phyloP scores from a whole-genome alignment of 108 stramenopile genomes.

The Bacterosira constricta region DNA sequence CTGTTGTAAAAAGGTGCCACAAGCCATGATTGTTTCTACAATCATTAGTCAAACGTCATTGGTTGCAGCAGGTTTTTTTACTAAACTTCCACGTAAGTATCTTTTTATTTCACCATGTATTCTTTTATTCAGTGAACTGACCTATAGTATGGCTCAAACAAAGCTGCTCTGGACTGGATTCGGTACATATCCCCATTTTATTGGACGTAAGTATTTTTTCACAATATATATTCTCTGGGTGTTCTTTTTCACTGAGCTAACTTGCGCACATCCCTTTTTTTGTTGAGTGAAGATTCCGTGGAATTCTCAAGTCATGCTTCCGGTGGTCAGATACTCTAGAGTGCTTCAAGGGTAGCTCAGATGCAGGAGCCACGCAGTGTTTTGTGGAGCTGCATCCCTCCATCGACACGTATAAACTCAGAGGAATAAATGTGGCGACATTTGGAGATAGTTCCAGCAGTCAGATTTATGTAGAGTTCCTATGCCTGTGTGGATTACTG shows the following conservation, averaged over 20 bases:
- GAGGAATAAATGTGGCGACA: constrained; percentile 19
- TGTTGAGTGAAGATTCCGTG: no score
- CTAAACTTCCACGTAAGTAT: background rate
- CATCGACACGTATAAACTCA: constrained; percentile 9
- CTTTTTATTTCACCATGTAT: no score
- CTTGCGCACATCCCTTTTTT: no score
- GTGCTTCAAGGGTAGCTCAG: constrained; percentile 4
- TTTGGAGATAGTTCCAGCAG: no score
- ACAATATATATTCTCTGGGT: no score
- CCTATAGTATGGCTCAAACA: no score
- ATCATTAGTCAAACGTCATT: background rate
- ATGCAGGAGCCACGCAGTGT: constrained; percentile 11
- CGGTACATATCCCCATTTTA: constrained; percentile 1
- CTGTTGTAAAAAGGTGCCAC: background rate
- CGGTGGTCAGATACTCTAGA: constrained; percentile 12
- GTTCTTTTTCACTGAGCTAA: no score
- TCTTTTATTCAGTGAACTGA: no score
- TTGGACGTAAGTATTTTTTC: no score
- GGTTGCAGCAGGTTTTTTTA: constrained; percentile 11
- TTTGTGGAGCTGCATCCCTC: constrained; percentile 7
- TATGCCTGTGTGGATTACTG: no score
- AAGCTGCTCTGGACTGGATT: constrained; percentile 10
- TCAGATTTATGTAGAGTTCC: no score
- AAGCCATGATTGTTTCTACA: constrained; percentile 10
- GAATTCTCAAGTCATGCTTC: constrained; percentile 14